phyloP scores from a whole-genome alignment of 2,329 filamentous ascomycete species.

The Geosmithia morbida region DNA sequence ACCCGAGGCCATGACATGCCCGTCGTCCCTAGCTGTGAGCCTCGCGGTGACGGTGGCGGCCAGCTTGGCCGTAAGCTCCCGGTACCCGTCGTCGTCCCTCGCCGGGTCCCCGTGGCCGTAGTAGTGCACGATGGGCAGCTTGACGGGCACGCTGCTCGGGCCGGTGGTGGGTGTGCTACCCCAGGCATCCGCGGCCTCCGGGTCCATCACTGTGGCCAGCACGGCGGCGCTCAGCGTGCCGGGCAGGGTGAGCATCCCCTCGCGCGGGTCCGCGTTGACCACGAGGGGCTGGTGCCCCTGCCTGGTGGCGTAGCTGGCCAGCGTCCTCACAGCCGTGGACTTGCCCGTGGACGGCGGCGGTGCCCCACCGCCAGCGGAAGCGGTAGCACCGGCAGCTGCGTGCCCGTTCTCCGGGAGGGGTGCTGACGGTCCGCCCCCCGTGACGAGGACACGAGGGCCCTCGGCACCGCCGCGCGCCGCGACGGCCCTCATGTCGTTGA shows the following conservation, averaged over 20 bases:
- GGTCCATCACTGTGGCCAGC: constrained; percentile 75
- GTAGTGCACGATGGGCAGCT: constrained; percentile 82
- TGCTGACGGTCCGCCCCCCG: constrained; percentile 38
- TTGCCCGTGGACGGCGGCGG: constrained; percentile 56
- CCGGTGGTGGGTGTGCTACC: constrained; percentile 84
- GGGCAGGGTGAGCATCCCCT: constrained; percentile 64
- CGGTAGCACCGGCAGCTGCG: too few relatives aligned
- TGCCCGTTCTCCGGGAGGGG: too few relatives aligned
- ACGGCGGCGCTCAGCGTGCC: constrained; percentile 78
- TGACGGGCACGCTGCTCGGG: constrained; percentile 76
- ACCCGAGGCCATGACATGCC: constrained; percentile 55
- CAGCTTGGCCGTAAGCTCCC: constrained; percentile 58
- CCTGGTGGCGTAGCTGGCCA: constrained; percentile 68
- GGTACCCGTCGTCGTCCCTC: constrained; percentile 60
- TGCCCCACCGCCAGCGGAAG: too few relatives aligned
- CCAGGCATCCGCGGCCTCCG: constrained; percentile 68
- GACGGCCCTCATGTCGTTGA: constrained; percentile 56
- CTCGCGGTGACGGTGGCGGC: constrained; percentile 66
- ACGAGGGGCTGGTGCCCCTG: constrained; percentile 62
- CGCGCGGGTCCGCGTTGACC: constrained; percentile 71
- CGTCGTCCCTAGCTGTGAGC: constrained; percentile 51
- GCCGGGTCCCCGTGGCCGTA: constrained; percentile 64
- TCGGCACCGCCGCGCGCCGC: constrained; percentile 32
- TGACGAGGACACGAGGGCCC: constrained; percentile 72
- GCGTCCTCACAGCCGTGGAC: constrained; percentile 61